These are phyloP conservation scores for Tuber magnatum DNA, from an alignment of 495 filamentous ascomycete genomes.

Conservation along the genomic window DNA sequence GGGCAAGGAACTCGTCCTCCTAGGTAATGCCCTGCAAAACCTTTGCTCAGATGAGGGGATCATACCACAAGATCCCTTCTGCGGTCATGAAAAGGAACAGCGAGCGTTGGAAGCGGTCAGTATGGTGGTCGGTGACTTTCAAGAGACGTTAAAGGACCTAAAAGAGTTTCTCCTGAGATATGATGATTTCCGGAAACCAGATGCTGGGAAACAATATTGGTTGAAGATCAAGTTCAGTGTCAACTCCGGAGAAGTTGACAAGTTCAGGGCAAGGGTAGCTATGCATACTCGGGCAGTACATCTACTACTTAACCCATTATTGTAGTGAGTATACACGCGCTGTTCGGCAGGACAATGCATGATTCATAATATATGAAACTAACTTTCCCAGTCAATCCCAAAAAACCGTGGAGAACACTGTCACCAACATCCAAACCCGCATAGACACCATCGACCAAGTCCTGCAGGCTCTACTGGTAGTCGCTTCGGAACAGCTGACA, in stretches of 20 bases:
- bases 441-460: conserved; percentile 28
- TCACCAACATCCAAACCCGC: conserved; percentile 20
- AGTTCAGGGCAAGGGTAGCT: conserved; percentile 20
- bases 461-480: conserved; percentile 20
- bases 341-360: not conserved
- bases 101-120: conserved; percentile 17
- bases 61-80: conserved; percentile 10
- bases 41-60: conserved; percentile 12
- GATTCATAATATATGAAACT: not conserved
- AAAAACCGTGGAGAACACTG: conserved; percentile 11
- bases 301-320: conserved; percentile 17
- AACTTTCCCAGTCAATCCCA: conserved; percentile 12
- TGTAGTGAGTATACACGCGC: conserved; percentile 15
- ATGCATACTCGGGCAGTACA: conserved; percentile 25
- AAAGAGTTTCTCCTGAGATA: conserved; percentile 13
- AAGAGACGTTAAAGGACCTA: conserved; percentile 18
- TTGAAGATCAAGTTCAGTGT: conserved; percentile 18
- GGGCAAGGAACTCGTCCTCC: conserved; percentile 12
- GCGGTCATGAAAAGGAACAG: conserved; percentile 15
- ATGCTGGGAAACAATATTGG: conserved; percentile 17
- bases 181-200: conserved; percentile 14
- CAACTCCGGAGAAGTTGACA: conserved; percentile 18
- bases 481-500: conserved; percentile 19
- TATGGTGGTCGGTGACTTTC: conserved; percentile 23
- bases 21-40: conserved; percentile 16